These are phyloP conservation scores for Hsuehochloa calcarea DNA, from an alignment of 176 grass and related monocot genomes.

Conservation along the genomic window DNA sequence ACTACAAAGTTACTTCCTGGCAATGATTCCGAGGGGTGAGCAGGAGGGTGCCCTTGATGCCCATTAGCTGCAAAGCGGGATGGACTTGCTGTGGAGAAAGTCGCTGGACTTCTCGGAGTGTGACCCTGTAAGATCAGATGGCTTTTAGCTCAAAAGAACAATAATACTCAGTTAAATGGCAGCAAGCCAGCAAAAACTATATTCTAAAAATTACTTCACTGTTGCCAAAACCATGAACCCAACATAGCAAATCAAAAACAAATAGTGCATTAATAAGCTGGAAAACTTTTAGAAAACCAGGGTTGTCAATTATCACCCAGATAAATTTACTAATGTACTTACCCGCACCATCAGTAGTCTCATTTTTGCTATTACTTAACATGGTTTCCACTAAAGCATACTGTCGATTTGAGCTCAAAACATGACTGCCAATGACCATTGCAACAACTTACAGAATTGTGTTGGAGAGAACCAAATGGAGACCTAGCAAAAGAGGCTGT, in stretches of 20 bases:
- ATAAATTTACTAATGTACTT: not conserved
- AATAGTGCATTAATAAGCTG: not conserved
- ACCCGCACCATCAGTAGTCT: not conserved
- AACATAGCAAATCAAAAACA: not conserved
- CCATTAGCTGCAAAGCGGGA: conserved; percentile 55
- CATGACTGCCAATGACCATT: not conserved
- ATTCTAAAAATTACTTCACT: not conserved
- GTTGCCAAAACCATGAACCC: not conserved
- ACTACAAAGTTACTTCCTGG: conserved; percentile 59
- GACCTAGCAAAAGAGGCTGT: conserved; percentile 59
- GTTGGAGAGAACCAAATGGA: conserved; percentile 60
- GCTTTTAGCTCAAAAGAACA: not conserved
- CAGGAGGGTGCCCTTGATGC: conserved; percentile 48
- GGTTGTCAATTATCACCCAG: not conserved
- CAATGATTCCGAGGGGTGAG: conserved; percentile 45
- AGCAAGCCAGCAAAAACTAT: not conserved
- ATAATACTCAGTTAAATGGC: not conserved
- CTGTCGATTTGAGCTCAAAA: not conserved
- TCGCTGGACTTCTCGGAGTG: conserved; percentile 49
- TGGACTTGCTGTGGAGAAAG: conserved; percentile 58
- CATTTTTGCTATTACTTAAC: not conserved
- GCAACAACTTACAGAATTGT: conserved; percentile 57
- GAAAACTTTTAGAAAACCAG: not conserved
- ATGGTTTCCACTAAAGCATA: not conserved
- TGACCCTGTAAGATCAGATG: conserved; percentile 40